A percentile compares a stretch with the other conserved stretches of the same genome.
These are phyloP conservation scores for Stachybotrys echinatus DNA, from an alignment of 2,329 filamentous ascomycete genomes.

Conservation along the genomic window DNA sequence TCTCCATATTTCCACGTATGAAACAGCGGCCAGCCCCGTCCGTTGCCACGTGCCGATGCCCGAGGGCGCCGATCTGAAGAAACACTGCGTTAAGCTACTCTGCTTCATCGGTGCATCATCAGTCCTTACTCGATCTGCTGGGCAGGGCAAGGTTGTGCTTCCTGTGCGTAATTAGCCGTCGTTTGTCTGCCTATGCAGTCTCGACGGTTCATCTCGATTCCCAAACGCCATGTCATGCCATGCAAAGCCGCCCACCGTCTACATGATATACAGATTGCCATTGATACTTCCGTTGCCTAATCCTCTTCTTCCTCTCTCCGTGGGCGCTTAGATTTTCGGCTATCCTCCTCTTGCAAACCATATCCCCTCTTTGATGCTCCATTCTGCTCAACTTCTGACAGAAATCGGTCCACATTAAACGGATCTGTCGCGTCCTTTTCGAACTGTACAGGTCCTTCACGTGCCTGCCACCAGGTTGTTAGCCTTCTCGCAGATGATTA, in stretches of 20 bases:
- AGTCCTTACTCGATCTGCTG: no score
- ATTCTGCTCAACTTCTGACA: constrained; percentile 69
- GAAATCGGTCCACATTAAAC: constrained; percentile 92
- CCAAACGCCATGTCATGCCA: neutral
- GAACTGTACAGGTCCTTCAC: constrained; percentile 92
- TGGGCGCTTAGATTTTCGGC: constrained; percentile 62
- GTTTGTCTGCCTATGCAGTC: neutral
- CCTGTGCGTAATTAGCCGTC: neutral
- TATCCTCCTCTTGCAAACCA: constrained; percentile 65
- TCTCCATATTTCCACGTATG: neutral
- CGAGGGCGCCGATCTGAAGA: no score
- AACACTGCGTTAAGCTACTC: no score
- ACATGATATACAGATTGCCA: neutral
- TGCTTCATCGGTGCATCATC: no score
- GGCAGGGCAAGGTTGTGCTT: no score
- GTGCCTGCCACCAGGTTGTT: constrained; percentile 43
- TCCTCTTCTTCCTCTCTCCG: constrained; percentile 65
- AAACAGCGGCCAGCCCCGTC: no score
- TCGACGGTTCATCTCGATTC: neutral
- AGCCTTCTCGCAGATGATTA: constrained; percentile 15
- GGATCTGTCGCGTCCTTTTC: constrained; percentile 83
- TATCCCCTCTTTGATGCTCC: constrained; percentile 67
- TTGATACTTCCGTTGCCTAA: constrained; percentile 11
- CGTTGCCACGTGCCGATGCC: no score
- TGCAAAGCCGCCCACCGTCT: neutral